Evolutionary conservation across 257 asterid species (phyloP), one percentile per base, ranked within the genome.

Genomic region (Solanum pennellii): DNA sequence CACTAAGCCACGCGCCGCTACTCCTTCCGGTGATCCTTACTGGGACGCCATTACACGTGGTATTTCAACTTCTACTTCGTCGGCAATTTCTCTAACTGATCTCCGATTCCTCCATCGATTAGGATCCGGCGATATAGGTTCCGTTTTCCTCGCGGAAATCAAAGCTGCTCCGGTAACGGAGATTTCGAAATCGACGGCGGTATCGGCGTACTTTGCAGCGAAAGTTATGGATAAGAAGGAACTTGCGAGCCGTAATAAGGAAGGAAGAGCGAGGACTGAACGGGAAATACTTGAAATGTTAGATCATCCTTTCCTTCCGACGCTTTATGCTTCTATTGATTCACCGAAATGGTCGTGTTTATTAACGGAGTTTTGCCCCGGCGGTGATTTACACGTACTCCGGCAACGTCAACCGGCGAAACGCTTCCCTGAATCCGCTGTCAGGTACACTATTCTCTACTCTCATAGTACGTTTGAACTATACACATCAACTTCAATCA

Each of bases 381-480:
- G 99, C 88, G 99, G 99, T 31, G 99, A 97, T 90, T 94, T 97
- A 29, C 99, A 97, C 86, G 96, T 96, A 80, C 97, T 97, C 94
- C 98, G 99, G 60, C 99, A 96, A 90, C 97, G 98, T 6, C 99
- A 97, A 90, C 98, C 99, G 7, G 87, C 92, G 37, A 96, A 95
- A 90, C 97, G 98, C 76, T 97, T 95, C 94, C 94, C 97, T 16
- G 96, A 94, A 44, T 93, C 97, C 88, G 95, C 98, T 66, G 98
- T 95, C 91, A 94, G 99, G 99, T 97, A 45, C 90, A 89, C 59
- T n/a, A 23, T 3, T 74, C 9, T 37, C 11, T 56, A 1, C 6
- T 47, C 56, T 4, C 56, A 13, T 2, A 56, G n/a, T 20, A 56
- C 65, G 3, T 56, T 56, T 56, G 3, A 56, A 20, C n/a, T 56